Evolutionary conservation across 345 rosid species (phyloP).

Genomic region (Pistacia vera): DNA sequence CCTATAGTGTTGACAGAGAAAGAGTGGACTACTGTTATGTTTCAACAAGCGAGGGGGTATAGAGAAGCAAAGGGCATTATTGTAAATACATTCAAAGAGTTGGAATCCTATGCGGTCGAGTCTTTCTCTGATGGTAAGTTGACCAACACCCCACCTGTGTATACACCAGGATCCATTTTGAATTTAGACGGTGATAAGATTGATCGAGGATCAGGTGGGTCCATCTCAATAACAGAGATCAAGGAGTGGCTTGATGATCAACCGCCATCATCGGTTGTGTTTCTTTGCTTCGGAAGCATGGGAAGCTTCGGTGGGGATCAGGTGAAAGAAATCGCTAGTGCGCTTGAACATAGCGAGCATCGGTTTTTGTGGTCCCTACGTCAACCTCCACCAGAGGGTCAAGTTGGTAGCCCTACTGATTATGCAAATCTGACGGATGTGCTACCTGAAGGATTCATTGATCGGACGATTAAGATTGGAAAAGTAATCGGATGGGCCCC

Average conservation of each 20-base stretch:
- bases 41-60: constrained; percentile 18
- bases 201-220: neutral
- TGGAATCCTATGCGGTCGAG: constrained; percentile 37
- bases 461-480: constrained; percentile 42
- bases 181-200: constrained; percentile 29
- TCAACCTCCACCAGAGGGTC: constrained; percentile 13
- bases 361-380: constrained; percentile 57
- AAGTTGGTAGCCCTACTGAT: constrained; percentile 16
- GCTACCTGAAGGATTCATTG: constrained; percentile 53
- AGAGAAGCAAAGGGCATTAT: constrained; percentile 39
- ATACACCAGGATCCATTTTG: constrained; percentile 54
- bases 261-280: constrained; percentile 50
- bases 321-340: constrained; percentile 49
- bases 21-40: constrained; percentile 3
- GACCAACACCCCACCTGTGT: constrained; percentile 22
- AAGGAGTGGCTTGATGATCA: constrained; percentile 51
- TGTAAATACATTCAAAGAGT: constrained; percentile 38
- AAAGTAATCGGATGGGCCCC: constrained; percentile 66
- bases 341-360: constrained; percentile 43
- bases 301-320: constrained; percentile 50
- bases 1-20: neutral
- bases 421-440: constrained; percentile 28
- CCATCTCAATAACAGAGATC: constrained; percentile 21
- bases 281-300: constrained; percentile 67
- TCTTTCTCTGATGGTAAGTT: constrained; percentile 15